Conservation (phyloP, 1,284 basidiomycete genomes). For the Leucoagaricus sp. region DNA sequence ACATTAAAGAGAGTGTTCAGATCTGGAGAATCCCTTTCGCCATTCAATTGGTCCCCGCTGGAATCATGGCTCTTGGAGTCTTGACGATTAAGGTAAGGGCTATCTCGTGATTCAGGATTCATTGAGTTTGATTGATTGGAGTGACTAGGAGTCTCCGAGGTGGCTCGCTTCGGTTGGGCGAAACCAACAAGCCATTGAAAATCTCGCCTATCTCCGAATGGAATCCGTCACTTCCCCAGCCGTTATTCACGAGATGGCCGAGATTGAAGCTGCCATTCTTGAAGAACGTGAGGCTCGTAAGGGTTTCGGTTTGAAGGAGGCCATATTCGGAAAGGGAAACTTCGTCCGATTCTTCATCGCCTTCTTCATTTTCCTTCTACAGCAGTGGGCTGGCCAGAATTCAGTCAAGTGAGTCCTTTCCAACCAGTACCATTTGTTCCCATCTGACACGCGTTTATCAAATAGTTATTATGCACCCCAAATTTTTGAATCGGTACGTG, state of each 20-base stretch:
- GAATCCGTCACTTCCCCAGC: slow-evolving; percentile 45
- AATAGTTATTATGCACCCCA: slow-evolving; percentile 75
- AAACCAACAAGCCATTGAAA: slow-evolving; percentile 48
- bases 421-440: slow-evolving; percentile 43
- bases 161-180: slow-evolving; percentile 61
- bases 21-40: slow-evolving; percentile 79
- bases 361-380: slow-evolving; percentile 66
- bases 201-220: slow-evolving; percentile 61
- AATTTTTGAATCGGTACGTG: slow-evolving; percentile 63
- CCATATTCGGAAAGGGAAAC: slow-evolving; percentile 77
- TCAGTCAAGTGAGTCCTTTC: slow-evolving; percentile 56
- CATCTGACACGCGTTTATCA: slow-evolving; percentile 32
- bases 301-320: slow-evolving; percentile 62
- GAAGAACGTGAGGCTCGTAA: slow-evolving; percentile 62
- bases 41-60: slow-evolving; percentile 76
- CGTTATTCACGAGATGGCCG: slow-evolving; percentile 59
- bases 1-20: slow-evolving; percentile 46
- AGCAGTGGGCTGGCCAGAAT: slow-evolving; percentile 77
- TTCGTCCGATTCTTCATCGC: slow-evolving; percentile 71
- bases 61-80: slow-evolving; percentile 74
- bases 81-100: slow-evolving; percentile 62
- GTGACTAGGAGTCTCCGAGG: slow-evolving; percentile 61
- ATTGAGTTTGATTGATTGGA: slow-evolving; percentile 35
- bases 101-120: slow-evolving; percentile 27
- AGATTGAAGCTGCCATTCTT: slow-evolving; percentile 66